Base-by-base conservation (phyloP, 2,329 filamentous ascomycete species). In the Aspergillus neoniger region DNA sequence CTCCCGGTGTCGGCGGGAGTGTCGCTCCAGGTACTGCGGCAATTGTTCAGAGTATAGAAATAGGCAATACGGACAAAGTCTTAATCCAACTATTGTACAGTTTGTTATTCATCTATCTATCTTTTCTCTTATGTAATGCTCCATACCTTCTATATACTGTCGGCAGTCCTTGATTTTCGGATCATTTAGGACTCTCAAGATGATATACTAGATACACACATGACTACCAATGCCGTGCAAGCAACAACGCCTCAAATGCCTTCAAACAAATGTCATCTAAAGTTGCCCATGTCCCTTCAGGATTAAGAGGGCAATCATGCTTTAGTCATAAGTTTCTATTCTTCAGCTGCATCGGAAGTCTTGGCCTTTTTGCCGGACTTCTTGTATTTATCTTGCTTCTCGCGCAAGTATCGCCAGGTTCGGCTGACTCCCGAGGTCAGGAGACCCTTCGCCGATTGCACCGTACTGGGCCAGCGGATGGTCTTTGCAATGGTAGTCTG, bases 391-490 rank as follows among this genome's bases (percentile, higher is more conserved):
- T 80, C 80, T 62, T 88, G 80, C 82, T 99, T 99, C 75, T 98
- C 95, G 47, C 84, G 81, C 57, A 96, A 70, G 74, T 99, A 99
- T 63, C 88, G 85, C 80, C 85, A 84, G 5, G 88, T 89, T 69
- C 88, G 86, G 6, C 80, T 72, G 15, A 90, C 74, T 0, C 95
- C 96, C 0, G 90, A 88, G 2, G 92, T 98, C 48, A 97, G 75
- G 1, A 90, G 75, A 2, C 92, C 88, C 79, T 99, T 99, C 63
- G 94, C 73, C 57, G 88, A 95, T 77, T 99, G 94, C 5, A 88
- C 88, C 2, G 91, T 92, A 70, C 92, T 95, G 0, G 95, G 93
- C 95, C 95, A 98, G 58, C 87, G 86, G 69, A 98, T 91, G 0
- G 96, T 98, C 73, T 90, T 90, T 72, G 88, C 89, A 71, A 99